Evolutionary conservation across 805 yeast genomes (phyloP), one percentile per base, ranked within the genome.

Genomic region (Ogataea philodendri): DNA sequence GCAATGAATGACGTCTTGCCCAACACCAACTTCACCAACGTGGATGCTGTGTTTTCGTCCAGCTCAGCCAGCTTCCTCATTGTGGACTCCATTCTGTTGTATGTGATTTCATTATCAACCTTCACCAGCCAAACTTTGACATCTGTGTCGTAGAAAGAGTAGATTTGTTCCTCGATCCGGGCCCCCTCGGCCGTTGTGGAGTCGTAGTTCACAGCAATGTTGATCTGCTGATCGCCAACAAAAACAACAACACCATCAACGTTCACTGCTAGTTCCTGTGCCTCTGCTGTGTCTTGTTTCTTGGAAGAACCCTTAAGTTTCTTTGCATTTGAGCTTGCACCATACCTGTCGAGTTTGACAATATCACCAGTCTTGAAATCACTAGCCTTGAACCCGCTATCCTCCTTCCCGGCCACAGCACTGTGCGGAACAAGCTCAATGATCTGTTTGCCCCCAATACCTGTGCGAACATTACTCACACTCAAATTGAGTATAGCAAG

Each of bases 1-100:
- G 59, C 48, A 1, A 43, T 39, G 37, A 57, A 78, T 32, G 51
- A 43, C 3, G 57, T 41, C 24, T 66, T 66, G 7, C 76, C 85
- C 34, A 73, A 58, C 35, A 76, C 61, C 16, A 73, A 55, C 41
- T 67, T 72, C 14, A 73, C 61, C 32, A 77, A 52, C 6, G 53
- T 51, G 15, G 70, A 62, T 0, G 65, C 46, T 2, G 61, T 48
- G 7, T 63, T 60, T 13, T 30, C 17, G 9, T 49, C 42, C 33
- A 78, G 45, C 39, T 78, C 84, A 8, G 65, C 61, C 20, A 87
- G 62, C 46, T 79, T 82, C 19, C 80, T 69, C 77, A 87, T 66
- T 1, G 93, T 78, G 9, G 81, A 76, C 35, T 78, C 76, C 95
- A 88, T 86, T 44, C 94, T 57, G 50, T 80, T 80, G 54, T 81